Conservation (phyloP, 768 basidiomycete species). For the Xerocomellus amylosporus region DNA sequence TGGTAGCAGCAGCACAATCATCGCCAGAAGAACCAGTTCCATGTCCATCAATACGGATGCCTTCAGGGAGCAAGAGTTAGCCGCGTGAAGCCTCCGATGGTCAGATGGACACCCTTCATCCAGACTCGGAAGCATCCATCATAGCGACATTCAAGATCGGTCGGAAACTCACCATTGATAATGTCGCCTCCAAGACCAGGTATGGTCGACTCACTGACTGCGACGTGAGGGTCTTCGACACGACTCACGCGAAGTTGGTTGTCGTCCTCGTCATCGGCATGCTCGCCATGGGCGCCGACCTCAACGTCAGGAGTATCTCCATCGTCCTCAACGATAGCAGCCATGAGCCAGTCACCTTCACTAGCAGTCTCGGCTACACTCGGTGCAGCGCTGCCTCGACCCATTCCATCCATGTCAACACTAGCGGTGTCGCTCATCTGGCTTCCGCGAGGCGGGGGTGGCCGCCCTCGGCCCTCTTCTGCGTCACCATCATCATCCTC, state of each 20-base stretch:
- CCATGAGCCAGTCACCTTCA: conserved; percentile 88
- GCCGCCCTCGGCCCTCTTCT: conserved; percentile 67
- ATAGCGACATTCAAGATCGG: conserved; percentile 29
- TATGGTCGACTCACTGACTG: conserved; percentile 33
- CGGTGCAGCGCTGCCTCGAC: conserved; percentile 61
- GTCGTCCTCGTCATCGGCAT: conserved; percentile 45
- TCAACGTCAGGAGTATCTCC: conserved; percentile 56
- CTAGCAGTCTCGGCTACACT: conserved; percentile 60
- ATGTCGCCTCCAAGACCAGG: conserved; percentile 33
- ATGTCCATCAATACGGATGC: conserved; percentile 39
- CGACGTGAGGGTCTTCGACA: conserved; percentile 39
- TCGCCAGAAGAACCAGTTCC: conserved; percentile 34
- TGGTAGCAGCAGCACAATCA: conserved; percentile 12
- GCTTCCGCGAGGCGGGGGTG: conserved; percentile 52
- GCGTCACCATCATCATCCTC: conserved; percentile 84
- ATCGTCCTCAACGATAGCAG: conserved; percentile 75
- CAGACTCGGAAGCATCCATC: conserved; percentile 47
- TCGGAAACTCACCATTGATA: conserved; percentile 54
- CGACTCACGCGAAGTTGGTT: conserved; percentile 43
- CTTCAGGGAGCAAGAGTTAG: conserved; percentile 53
- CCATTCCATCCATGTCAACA: conserved; percentile 55
- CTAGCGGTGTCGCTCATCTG: conserved; percentile 54
- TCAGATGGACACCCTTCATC: conserved; percentile 42
- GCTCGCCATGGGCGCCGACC: conserved; percentile 51
- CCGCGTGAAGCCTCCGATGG: conserved; percentile 45